Evolutionary conservation across 163 green algal genomes (phyloP), one percentile per base, ranked within the genome.

Genomic region (Scenedesmus sp.): DNA sequence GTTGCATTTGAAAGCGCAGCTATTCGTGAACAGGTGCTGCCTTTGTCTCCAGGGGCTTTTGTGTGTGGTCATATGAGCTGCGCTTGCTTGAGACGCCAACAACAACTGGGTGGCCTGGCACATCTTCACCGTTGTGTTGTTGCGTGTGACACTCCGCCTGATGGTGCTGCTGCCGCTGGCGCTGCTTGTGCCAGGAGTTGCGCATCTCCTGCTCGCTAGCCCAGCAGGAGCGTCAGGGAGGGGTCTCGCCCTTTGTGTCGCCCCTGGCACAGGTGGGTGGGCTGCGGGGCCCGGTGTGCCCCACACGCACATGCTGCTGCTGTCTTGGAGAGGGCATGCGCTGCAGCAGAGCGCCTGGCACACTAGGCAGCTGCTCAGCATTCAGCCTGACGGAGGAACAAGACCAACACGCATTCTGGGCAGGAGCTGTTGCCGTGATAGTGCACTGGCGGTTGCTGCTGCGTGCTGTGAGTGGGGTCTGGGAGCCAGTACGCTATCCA

Each of bases 221-320:
- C 6, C 95, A 99, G 90, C 94, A 98, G 93, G 97, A 99, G 93
- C 86, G 95, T 16, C 92, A 98, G 92, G 97, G 97, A 5, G 97
- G 97, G 16, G 95, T 99, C 15, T 98, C 96, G 24, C 92, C 97
- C 4, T 94, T 97, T 26, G 92, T 98, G 12, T 99, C 97, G 2
- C 97, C 97, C 1, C 93, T 99, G 30, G 97, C 95, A 7, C 97
- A 98, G 95, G 97, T 98, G 76, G 43, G 81, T 6, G 7, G 22
- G 10, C 73, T 40, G 26, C 15, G 46, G 2, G 9, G 53, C 49
- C 53, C 2, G 33, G 20, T n/a, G n/a, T 81, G 70, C 51, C 51
- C 3, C 70, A 81, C n/a, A n/a, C 10, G 33, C 70, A 43, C 70
- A 46, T 5, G 59, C 20, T 35, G 65, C 65, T 76, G 65, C 65